A percentile compares a stretch with the other conserved stretches of the same genome.
Conservation (phyloP, 2,329 filamentous ascomycete species). For the Nigrograna mackinnonii region DNA sequence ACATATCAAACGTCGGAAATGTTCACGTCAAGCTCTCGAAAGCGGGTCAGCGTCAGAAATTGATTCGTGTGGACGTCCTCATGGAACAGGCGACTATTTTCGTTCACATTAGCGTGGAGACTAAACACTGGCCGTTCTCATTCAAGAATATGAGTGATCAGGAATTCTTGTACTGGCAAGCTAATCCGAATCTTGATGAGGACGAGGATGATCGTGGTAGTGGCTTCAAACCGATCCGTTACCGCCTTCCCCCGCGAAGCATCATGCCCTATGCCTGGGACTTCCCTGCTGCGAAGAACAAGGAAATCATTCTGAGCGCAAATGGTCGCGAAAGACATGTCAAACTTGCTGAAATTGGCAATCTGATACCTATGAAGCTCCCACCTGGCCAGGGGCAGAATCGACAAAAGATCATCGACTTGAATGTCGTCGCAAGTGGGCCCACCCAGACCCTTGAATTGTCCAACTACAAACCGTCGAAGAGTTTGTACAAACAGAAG, state of each 20-base stretch:
- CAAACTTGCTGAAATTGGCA: constrained; percentile 94
- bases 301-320: constrained; percentile 83
- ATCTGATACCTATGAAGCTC: constrained; percentile 92
- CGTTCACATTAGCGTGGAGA: constrained; percentile 85
- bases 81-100: constrained; percentile 95
- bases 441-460: constrained; percentile 93
- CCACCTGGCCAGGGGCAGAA: constrained; percentile 64
- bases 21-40: constrained; percentile 94
- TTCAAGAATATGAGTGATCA: constrained; percentile 98
- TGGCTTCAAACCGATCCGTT: constrained; percentile 90
- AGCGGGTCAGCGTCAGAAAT: constrained; percentile 82
- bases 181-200: constrained; percentile 89
- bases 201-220: constrained; percentile 81
- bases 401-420: constrained; percentile 86
- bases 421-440: constrained; percentile 93
- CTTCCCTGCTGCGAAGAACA: constrained; percentile 95
- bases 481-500: constrained; percentile 83
- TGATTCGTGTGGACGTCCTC: constrained; percentile 85
- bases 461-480: constrained; percentile 90
- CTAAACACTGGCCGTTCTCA: constrained; percentile 95
- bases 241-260: constrained; percentile 87
- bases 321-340: constrained; percentile 85
- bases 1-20: constrained; percentile 91
- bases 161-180: constrained; percentile 96
- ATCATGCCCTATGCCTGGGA: constrained; percentile 99